phyloP scores from a whole-genome alignment of 805 yeast species.

The Suhomyces faveliae region DNA sequence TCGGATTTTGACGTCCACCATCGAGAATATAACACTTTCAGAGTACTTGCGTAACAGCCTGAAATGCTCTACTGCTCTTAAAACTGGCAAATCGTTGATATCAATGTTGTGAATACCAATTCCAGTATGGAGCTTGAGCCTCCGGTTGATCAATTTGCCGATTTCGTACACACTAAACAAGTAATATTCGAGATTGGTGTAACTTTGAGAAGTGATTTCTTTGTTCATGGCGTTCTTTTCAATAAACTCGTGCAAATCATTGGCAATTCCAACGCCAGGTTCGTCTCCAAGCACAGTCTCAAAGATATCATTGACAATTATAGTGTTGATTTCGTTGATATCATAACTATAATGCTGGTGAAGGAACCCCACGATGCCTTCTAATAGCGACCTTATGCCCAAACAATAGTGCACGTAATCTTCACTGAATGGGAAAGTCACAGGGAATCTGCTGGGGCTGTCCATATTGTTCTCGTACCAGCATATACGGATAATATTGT shows the following conservation, averaged over 20 bases:
- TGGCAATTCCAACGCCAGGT: conserved; percentile 55
- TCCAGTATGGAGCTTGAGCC: conserved; percentile 38
- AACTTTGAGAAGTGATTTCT: conserved; percentile 86
- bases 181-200: conserved; percentile 85
- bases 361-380: conserved; percentile 62
- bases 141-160: conserved; percentile 43
- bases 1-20: conserved; percentile 77
- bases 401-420: conserved; percentile 86
- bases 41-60: conserved; percentile 63
- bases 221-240: conserved; percentile 71
- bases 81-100: conserved; percentile 36
- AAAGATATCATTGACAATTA: conserved; percentile 57
- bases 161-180: conserved; percentile 71
- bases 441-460: conserved; percentile 51
- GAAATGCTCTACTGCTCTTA: conserved; percentile 54
- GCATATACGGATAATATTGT: conserved; percentile 59
- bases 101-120: conserved; percentile 40
- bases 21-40: conserved; percentile 74
- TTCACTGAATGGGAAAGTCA: conserved; percentile 77
- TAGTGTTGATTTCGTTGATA: conserved; percentile 54
- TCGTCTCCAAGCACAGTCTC: conserved; percentile 63
- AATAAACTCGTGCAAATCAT: conserved; percentile 52
- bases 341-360: conserved; percentile 64
- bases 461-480: conserved; percentile 55
- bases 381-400: conserved; percentile 62